A percentile compares a stretch with the other conserved stretches of the same genome.
Evolutionary conservation across 345 rosid species (phyloP).

Genomic region (Passiflora organensis): DNA sequence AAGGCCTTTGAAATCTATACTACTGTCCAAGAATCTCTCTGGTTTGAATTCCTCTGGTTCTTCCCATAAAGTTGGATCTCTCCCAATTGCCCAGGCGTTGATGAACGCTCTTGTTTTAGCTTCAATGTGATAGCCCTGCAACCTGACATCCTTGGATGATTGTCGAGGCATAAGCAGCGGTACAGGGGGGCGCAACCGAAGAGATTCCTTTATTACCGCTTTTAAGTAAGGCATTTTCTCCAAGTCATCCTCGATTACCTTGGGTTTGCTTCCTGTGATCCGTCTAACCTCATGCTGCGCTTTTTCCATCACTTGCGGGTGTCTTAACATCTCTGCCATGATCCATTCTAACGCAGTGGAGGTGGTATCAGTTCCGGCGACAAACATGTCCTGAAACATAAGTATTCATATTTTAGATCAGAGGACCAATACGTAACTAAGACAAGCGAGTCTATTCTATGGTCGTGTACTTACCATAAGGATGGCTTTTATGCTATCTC

Average conservation of each 20-base stretch:
- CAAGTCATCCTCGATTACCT: constrained; percentile 9
- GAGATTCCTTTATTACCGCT: constrained; percentile 39
- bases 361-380: constrained; percentile 36
- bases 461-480: constrained; percentile 33
- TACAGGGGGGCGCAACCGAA: constrained; percentile 34
- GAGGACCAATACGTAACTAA: too few relatives aligned
- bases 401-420: too few relatives aligned
- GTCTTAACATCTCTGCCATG: constrained; percentile 37
- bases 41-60: constrained; percentile 30
- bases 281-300: constrained; percentile 19
- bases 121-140: constrained; percentile 22
- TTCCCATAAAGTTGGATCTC: constrained; percentile 27
- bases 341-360: constrained; percentile 34
- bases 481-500: constrained; percentile 29
- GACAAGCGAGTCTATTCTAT: too few relatives aligned
- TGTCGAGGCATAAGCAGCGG: constrained; percentile 30
- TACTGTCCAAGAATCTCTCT: constrained; percentile 28
- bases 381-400: constrained; percentile 25
- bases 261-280: background rate
- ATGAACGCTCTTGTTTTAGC: constrained; percentile 20
- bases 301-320: constrained; percentile 25
- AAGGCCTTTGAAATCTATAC: constrained; percentile 28
- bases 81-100: constrained; percentile 36
- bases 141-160: constrained; percentile 23
- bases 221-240: constrained; percentile 22